A percentile compares a stretch with the other conserved stretches of the same genome.
Evolutionary conservation across 1,284 basidiomycete genomes (phyloP).

Genomic region (Schizopora paradoxa): DNA sequence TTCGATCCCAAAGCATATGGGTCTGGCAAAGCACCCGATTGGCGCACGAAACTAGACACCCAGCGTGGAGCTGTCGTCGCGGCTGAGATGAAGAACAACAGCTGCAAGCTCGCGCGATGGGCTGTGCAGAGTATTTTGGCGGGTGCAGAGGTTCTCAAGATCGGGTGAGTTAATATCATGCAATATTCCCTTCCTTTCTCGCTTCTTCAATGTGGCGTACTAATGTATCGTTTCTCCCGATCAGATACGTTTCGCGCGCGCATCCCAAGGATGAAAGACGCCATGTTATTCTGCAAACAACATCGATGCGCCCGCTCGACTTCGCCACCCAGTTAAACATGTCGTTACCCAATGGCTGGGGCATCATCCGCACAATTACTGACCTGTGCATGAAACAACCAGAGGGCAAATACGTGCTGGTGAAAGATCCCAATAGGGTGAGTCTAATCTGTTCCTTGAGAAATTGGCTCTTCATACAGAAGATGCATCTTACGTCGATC

Average conservation of each 20-base stretch:
- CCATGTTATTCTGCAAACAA: conserved; percentile 93
- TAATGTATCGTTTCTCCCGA: conserved; percentile 10
- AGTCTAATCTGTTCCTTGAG: conserved; percentile 25
- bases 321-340: conserved; percentile 96
- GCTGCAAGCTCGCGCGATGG: conserved; percentile 97
- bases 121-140: conserved; percentile 94
- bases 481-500: neutral
- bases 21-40: conserved; percentile 91
- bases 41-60: conserved; percentile 93
- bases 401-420: conserved; percentile 92
- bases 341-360: conserved; percentile 95
- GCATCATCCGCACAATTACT: conserved; percentile 91
- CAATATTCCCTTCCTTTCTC: conserved; percentile 12
- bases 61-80: conserved; percentile 98
- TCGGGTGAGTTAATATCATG: conserved; percentile 56
- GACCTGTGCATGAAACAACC: conserved; percentile 93
- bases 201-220: neutral
- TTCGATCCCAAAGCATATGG: conserved; percentile 92
- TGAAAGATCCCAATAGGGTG: conserved; percentile 97
- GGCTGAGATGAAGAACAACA: conserved; percentile 99
- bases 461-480: neutral
- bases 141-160: conserved; percentile 96
- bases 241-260: conserved; percentile 86
- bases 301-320: conserved; percentile 91
- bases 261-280: conserved; percentile 93